Evolutionary conservation across 257 asterid species (phyloP).

Genomic region (Hygrophila difformis): DNA sequence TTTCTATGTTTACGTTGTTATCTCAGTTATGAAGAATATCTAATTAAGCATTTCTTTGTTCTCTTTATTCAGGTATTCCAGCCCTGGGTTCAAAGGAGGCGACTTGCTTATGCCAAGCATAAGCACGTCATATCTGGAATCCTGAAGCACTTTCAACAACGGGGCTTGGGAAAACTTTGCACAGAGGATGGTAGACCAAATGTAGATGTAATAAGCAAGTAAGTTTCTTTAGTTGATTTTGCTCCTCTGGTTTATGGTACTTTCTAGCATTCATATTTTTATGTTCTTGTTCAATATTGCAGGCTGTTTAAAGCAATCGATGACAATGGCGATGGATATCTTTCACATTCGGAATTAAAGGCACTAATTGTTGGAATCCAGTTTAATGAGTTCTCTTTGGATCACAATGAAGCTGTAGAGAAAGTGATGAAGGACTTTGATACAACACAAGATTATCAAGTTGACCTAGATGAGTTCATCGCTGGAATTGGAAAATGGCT

Average conservation of each 20-base stretch:
- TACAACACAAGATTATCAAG: constrained; percentile 24
- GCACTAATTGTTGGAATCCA: constrained; percentile 44
- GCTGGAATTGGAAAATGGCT: constrained; percentile 47
- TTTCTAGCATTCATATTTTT: neutral
- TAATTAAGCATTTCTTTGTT: too few relatives aligned
- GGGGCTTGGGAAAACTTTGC: too few relatives aligned
- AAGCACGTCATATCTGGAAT: too few relatives aligned
- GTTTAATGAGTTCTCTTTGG: constrained; percentile 38
- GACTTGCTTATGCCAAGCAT: too few relatives aligned
- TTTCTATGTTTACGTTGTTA: too few relatives aligned
- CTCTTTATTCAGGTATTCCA: constrained; percentile 61
- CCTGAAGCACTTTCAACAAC: too few relatives aligned
- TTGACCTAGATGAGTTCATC: constrained; percentile 29
- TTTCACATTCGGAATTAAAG: constrained; percentile 36
- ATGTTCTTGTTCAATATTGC: constrained; percentile 13
- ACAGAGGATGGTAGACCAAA: too few relatives aligned
- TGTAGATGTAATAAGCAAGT: too few relatives aligned
- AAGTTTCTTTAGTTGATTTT: too few relatives aligned
- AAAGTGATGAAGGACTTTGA: constrained; percentile 50
- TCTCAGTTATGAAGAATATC: too few relatives aligned
- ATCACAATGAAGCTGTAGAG: constrained; percentile 32
- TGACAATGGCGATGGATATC: constrained; percentile 27
- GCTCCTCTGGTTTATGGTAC: neutral
- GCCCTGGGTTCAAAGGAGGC: constrained; percentile 81
- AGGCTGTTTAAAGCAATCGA: constrained; percentile 44